Conservation (phyloP, 345 rosid genomes). For the Populus deltoides region DNA sequence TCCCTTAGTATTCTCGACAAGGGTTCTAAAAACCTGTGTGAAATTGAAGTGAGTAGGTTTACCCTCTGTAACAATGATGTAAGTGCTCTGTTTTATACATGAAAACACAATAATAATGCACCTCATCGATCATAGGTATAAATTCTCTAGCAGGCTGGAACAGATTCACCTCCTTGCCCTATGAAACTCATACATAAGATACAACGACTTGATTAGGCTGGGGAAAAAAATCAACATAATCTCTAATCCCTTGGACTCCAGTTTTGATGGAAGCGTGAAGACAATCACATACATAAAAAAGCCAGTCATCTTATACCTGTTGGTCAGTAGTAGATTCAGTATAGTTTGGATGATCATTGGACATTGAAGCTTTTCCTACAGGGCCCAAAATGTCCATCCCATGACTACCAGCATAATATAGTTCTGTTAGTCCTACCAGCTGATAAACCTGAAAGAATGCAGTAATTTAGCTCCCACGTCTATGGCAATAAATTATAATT, state of each 20-base stretch:
- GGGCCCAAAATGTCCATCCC: conserved; percentile 98
- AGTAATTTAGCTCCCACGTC: background rate
- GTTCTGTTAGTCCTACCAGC: conserved; percentile 89
- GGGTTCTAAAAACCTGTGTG: conserved; percentile 74
- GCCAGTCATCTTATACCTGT: conserved; percentile 37
- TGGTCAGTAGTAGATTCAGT: conserved; percentile 66
- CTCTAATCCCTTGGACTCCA: background rate
- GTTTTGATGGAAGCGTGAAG: no score
- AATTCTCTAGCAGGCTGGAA: conserved; percentile 96
- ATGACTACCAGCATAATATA: conserved; percentile 97
- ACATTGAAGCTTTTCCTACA: conserved; percentile 22
- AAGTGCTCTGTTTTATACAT: background rate
- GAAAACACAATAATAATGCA: conserved; percentile 6
- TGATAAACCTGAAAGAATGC: conserved; percentile 57
- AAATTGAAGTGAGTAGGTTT: background rate
- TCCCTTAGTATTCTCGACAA: conserved; percentile 62
- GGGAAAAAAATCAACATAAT: background rate
- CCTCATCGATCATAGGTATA: conserved; percentile 75
- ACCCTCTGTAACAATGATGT: background rate
- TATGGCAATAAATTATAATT: background rate
- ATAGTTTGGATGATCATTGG: conserved; percentile 45
- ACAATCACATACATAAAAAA: background rate
- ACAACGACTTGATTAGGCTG: background rate
- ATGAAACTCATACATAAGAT: conserved; percentile 5
- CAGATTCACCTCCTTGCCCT: conserved; percentile 78